A percentile compares a stretch with the other conserved stretches of the same genome.
Evolutionary conservation across 2,329 filamentous ascomycete species (phyloP).

Genomic region (Beauveria scarabaeidicola): DNA sequence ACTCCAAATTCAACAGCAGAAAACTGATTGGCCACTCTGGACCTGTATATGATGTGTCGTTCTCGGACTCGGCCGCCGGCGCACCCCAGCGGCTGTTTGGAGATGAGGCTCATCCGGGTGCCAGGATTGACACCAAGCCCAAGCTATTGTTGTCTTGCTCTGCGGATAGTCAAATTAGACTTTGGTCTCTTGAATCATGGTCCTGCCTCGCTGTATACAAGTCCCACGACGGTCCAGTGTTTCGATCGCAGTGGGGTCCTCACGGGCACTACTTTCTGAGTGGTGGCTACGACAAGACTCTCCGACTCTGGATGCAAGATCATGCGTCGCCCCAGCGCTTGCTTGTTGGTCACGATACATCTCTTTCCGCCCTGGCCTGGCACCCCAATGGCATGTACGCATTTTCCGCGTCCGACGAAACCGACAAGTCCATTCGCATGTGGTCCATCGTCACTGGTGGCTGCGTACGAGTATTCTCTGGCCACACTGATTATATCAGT

Average conservation of each 20-base stretch:
- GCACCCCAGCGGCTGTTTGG: slow-evolving; percentile 41
- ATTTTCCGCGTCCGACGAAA: slow-evolving; percentile 81
- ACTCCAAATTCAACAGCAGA: slow-evolving; percentile 53
- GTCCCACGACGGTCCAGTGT: slow-evolving; percentile 82
- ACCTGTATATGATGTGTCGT: slow-evolving; percentile 81
- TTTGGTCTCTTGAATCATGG: slow-evolving; percentile 92
- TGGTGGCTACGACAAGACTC: slow-evolving; percentile 80
- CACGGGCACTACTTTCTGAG: slow-evolving; percentile 93
- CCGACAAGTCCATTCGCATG: slow-evolving; percentile 89
- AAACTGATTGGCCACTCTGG: slow-evolving; percentile 83
- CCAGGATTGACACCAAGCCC: slow-evolving; percentile 44
- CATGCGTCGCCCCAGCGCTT: slow-evolving; percentile 83
- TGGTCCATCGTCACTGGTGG: slow-evolving; percentile 87
- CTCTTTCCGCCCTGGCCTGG: slow-evolving; percentile 87
- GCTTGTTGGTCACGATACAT: slow-evolving; percentile 85
- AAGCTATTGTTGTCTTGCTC: slow-evolving; percentile 82
- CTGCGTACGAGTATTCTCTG: slow-evolving; percentile 84
- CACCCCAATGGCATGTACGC: slow-evolving; percentile 91
- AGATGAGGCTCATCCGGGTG: slow-evolving; percentile 33
- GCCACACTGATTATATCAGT: slow-evolving; percentile 81
- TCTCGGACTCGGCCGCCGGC: slow-evolving; percentile 63
- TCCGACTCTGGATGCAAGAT: slow-evolving; percentile 86
- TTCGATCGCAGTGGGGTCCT: slow-evolving; percentile 82
- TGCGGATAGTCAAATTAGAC: slow-evolving; percentile 75
- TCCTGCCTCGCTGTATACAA: slow-evolving; percentile 91